phyloP scores from a whole-genome alignment of 2,329 filamentous ascomycete genomes.

The Lachnum nothofagi region DNA sequence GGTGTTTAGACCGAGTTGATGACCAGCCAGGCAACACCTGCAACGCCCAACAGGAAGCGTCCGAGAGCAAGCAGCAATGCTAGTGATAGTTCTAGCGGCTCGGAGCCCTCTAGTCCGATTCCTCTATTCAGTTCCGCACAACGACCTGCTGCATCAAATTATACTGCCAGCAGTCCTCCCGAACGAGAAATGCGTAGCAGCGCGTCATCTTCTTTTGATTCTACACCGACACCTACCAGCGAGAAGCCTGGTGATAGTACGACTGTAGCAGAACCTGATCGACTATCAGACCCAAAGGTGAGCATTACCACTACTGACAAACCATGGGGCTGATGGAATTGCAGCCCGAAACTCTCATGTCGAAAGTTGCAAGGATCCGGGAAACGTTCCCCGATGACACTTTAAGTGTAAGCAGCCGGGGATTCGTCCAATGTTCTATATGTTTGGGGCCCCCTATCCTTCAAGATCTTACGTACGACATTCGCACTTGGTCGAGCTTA shows the following conservation, averaged over 20 bases:
- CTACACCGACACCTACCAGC: neutral
- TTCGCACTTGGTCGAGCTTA: too few relatives aligned
- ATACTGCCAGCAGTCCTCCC: neutral
- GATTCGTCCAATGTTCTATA: too few relatives aligned
- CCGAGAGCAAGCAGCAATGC: neutral
- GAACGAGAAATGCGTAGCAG: neutral
- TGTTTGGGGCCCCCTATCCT: too few relatives aligned
- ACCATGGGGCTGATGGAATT: too few relatives aligned
- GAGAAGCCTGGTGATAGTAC: neutral
- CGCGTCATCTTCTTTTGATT: neutral
- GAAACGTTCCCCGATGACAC: too few relatives aligned
- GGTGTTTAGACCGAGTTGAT: neutral
- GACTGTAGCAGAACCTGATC: neutral
- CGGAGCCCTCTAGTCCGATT: constrained; percentile 1
- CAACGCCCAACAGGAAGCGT: neutral
- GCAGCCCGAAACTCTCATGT: too few relatives aligned
- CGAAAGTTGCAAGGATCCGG: too few relatives aligned
- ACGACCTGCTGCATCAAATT: neutral
- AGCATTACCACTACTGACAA: too few relatives aligned
- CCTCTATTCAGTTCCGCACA: neutral
- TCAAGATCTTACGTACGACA: too few relatives aligned
- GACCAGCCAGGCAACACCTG: neutral
- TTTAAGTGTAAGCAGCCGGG: too few relatives aligned
- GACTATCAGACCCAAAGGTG: neutral
- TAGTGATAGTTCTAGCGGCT: constrained; percentile 1